phyloP scores from a whole-genome alignment of 2,329 filamentous ascomycete species.

The Nigrograna mackinnonii region DNA sequence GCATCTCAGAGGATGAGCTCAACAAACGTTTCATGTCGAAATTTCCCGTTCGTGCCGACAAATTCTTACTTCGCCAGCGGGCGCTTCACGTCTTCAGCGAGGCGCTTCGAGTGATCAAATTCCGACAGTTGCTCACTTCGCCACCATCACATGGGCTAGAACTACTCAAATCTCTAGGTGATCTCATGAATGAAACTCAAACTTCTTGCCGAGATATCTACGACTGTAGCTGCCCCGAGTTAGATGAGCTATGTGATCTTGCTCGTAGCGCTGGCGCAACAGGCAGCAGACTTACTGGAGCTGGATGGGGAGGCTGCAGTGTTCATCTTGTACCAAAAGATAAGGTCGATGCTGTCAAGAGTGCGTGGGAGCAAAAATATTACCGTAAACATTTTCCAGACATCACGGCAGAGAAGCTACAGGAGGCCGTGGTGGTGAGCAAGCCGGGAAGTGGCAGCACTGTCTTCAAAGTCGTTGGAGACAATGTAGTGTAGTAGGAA shows the following conservation, averaged over 20 bases:
- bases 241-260: conserved; percentile 86
- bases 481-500: conserved; percentile 34
- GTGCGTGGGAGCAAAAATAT: conserved; percentile 79
- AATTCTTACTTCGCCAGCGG: conserved; percentile 85
- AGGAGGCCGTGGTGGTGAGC: conserved; percentile 83
- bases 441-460: conserved; percentile 75
- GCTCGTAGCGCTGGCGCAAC: conserved; percentile 78
- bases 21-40: conserved; percentile 80
- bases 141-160: conserved; percentile 56
- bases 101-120: conserved; percentile 81
- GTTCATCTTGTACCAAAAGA: conserved; percentile 89
- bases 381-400: conserved; percentile 73
- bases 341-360: conserved; percentile 76
- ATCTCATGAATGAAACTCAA: conserved; percentile 87
- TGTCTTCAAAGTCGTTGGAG: conserved; percentile 37
- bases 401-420: conserved; percentile 72
- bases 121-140: conserved; percentile 72
- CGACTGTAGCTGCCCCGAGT: conserved; percentile 88
- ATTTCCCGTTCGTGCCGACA: conserved; percentile 85
- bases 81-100: conserved; percentile 91
- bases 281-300: conserved; percentile 85
- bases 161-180: conserved; percentile 75
- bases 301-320: conserved; percentile 95
- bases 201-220: conserved; percentile 83
- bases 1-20: conserved; percentile 70